Conservation (phyloP, 2,329 filamentous ascomycete genomes). For the Venturiaceae sp. region DNA sequence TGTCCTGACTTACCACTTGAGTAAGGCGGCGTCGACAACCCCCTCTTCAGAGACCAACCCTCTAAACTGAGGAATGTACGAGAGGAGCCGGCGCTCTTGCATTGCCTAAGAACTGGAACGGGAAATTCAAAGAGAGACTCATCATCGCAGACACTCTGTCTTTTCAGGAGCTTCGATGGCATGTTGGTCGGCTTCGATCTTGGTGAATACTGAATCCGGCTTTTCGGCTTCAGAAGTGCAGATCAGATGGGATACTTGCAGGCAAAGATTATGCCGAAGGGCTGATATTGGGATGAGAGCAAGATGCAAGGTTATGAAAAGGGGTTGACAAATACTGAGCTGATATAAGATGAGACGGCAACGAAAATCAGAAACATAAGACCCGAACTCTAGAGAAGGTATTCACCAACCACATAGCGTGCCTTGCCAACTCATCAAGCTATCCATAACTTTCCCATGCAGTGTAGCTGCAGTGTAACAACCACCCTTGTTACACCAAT, state of each 20-base stretch:
- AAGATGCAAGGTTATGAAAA: no score
- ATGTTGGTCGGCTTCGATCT: not conserved
- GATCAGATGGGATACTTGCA: no score
- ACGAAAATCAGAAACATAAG: not conserved
- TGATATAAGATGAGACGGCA: not conserved
- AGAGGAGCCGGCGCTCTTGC: not conserved
- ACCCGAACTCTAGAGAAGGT: not conserved
- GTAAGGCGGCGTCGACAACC: not conserved
- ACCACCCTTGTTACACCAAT: not conserved
- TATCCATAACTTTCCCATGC: not conserved
- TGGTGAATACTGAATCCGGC: not conserved
- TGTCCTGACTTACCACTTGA: not conserved
- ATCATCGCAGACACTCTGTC: not conserved
- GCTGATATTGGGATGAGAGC: no score
- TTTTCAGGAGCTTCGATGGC: not conserved
- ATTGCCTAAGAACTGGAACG: not conserved
- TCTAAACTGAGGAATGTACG: not conserved
- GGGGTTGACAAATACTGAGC: no score
- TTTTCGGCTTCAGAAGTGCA: no score
- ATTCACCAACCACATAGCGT: not conserved
- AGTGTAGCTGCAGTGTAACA: not conserved
- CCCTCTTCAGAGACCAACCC: not conserved
- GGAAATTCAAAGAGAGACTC: not conserved
- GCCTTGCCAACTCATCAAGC: not conserved
- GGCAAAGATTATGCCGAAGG: no score